A percentile compares a stretch with the other conserved stretches of the same genome.
Conservation (phyloP, 345 rosid species). For the Salix purpurea region DNA sequence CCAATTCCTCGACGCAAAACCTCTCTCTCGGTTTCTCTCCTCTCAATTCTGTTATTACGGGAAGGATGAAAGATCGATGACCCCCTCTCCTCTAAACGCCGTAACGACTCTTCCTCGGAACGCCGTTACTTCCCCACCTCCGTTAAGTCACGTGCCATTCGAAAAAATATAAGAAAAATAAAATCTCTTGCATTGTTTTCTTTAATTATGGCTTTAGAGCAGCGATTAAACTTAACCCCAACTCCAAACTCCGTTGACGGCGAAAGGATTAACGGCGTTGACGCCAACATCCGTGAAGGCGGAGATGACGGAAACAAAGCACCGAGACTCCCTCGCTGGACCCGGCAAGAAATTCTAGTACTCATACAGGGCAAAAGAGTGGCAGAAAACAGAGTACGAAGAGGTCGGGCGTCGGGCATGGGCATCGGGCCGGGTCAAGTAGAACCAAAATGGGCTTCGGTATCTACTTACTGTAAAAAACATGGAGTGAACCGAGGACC, state of each 20-base stretch:
- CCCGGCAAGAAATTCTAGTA: conserved; percentile 89
- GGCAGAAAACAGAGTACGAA: conserved; percentile 79
- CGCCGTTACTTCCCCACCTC: conserved; percentile 42
- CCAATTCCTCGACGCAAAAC: background rate
- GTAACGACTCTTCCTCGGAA: conserved; percentile 41
- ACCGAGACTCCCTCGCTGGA: conserved; percentile 94
- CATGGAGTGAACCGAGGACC: conserved; percentile 97
- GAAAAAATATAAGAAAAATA: background rate
- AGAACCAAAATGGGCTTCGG: conserved; percentile 95
- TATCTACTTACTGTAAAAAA: conserved; percentile 77
- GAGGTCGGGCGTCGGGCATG: conserved; percentile 69
- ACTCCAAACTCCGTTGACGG: conserved; percentile 24
- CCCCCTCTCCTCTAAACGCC: conserved; percentile 30
- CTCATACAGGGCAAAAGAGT: conserved; percentile 91
- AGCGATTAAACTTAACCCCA: conserved; percentile 10
- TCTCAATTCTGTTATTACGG: background rate
- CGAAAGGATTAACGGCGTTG: conserved; percentile 40
- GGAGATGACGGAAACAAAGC: conserved; percentile 61
- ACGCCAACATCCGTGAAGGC: conserved; percentile 34
- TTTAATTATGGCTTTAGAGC: conserved; percentile 21
- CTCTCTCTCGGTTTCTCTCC: conserved; percentile 15
- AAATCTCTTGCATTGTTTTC: background rate
- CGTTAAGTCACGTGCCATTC: conserved; percentile 39
- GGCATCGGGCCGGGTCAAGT: conserved; percentile 62
- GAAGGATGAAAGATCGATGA: background rate